phyloP scores from a whole-genome alignment of 1,284 basidiomycete genomes.

The Ceratobasidium sp. region DNA sequence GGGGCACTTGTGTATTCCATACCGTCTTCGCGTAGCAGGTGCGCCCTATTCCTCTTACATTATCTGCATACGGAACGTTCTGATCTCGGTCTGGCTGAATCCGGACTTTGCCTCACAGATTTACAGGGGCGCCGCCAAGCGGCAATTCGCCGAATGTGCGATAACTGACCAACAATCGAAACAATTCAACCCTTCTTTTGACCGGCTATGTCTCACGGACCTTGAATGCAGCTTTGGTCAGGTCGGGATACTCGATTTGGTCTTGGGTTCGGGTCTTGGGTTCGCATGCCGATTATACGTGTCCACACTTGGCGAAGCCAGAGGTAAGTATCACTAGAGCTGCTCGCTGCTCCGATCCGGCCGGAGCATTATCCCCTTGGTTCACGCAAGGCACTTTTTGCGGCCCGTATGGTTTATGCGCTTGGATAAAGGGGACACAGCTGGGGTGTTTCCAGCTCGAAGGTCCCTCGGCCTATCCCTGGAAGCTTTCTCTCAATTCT shows the following conservation, averaged over 20 bases:
- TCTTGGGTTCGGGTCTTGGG: too few species aligned
- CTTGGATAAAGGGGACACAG: not conserved
- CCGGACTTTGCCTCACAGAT: slow-evolving; percentile 15
- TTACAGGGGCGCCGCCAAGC: slow-evolving; percentile 21
- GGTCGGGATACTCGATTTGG: not conserved
- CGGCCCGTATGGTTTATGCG: not conserved
- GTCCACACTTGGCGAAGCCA: not conserved
- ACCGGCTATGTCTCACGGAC: slow-evolving; percentile 34
- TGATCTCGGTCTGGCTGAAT: slow-evolving; percentile 18
- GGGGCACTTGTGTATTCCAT: not conserved
- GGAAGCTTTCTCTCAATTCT: slow-evolving; percentile 2
- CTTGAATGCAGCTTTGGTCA: not conserved
- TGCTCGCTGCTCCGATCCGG: slow-evolving; percentile 1
- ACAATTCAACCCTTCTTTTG: slow-evolving; percentile 27
- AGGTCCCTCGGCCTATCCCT: slow-evolving; percentile 39
- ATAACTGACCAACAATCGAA: not conserved
- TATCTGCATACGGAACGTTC: not conserved
- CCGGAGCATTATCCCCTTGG: slow-evolving; percentile 22
- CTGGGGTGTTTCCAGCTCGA: slow-evolving; percentile 8
- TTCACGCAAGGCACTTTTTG: not conserved
- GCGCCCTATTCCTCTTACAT: not conserved
- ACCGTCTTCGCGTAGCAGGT: not conserved
- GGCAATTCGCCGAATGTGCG: slow-evolving; percentile 29
- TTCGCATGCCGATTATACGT: not conserved
- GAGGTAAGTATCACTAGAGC: slow-evolving; percentile 6